Percentiles rank a stretch among this genome's conserved stretches.
Evolutionary conservation across 1,284 basidiomycete species (phyloP).

Genomic region (Meira miltonrushii): DNA sequence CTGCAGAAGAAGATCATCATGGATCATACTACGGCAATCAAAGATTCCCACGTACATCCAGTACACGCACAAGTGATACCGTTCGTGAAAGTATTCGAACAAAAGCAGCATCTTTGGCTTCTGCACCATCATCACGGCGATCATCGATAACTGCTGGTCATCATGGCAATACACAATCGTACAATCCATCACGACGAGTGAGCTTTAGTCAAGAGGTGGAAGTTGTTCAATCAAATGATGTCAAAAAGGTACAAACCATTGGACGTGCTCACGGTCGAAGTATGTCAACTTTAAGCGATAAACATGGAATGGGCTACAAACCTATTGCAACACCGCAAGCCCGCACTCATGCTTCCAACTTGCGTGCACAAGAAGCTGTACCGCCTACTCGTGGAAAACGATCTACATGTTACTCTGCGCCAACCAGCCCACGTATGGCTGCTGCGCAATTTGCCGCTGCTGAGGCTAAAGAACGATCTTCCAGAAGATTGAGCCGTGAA

Average conservation of each 20-base stretch:
- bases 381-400: background rate
- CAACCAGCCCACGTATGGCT: constrained; percentile 2
- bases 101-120: background rate
- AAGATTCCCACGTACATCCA: background rate
- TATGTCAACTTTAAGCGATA: background rate
- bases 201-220: constrained; percentile 10
- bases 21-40: background rate
- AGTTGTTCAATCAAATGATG: background rate
- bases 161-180: background rate
- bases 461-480: constrained; percentile 25
- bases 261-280: constrained; percentile 3
- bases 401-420: constrained; percentile 10
- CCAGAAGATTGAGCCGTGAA: background rate
- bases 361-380: background rate
- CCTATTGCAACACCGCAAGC: background rate
- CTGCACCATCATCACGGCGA: background rate
- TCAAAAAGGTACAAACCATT: background rate
- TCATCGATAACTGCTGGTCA: background rate
- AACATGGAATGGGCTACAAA: background rate
- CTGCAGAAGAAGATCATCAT: constrained; percentile 20
- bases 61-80: background rate
- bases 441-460: constrained; percentile 4
- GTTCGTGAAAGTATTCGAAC: background rate
- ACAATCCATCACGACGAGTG: constrained; percentile 1
- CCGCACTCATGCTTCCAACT: background rate